phyloP scores from a whole-genome alignment of 176 grass and related monocot genomes.

The Coix lacrymajobi region DNA sequence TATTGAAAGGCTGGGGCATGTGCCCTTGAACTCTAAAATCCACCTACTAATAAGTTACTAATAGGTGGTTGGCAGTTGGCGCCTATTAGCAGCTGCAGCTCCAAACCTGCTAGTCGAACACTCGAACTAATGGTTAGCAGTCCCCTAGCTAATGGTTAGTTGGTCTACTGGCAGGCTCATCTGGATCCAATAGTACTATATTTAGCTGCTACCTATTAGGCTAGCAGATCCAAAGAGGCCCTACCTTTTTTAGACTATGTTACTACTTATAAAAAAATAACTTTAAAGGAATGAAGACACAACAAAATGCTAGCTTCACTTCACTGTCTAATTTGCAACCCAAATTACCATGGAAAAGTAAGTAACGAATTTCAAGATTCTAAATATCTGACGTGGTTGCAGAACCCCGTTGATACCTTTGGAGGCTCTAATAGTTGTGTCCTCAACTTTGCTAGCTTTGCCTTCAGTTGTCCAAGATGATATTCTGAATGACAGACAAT shows the following conservation, averaged over 20 bases:
- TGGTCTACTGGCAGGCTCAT: no score
- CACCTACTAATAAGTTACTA: no score
- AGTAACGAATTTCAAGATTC: not conserved
- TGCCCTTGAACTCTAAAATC: no score
- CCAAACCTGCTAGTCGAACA: no score
- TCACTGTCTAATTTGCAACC: not conserved
- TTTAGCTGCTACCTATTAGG: no score
- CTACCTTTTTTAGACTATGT: not conserved
- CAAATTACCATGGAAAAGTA: not conserved
- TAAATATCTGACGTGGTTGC: not conserved
- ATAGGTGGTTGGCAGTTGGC: no score
- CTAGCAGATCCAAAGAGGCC: no score
- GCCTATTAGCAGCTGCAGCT: no score
- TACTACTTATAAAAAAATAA: not conserved
- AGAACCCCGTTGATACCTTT: conserved; percentile 53
- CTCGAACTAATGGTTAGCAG: no score
- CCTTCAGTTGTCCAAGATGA: conserved; percentile 97
- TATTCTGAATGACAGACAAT: conserved; percentile 52
- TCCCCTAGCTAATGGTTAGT: no score
- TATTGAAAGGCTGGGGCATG: no score
- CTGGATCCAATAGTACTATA: no score
- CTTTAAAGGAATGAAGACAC: not conserved
- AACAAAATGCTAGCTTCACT: not conserved
- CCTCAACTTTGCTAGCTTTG: conserved; percentile 95
- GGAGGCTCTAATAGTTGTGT: conserved; percentile 97